phyloP scores from a whole-genome alignment of 2,329 filamentous ascomycete species.

The Basipetospora chlamydospora region DNA sequence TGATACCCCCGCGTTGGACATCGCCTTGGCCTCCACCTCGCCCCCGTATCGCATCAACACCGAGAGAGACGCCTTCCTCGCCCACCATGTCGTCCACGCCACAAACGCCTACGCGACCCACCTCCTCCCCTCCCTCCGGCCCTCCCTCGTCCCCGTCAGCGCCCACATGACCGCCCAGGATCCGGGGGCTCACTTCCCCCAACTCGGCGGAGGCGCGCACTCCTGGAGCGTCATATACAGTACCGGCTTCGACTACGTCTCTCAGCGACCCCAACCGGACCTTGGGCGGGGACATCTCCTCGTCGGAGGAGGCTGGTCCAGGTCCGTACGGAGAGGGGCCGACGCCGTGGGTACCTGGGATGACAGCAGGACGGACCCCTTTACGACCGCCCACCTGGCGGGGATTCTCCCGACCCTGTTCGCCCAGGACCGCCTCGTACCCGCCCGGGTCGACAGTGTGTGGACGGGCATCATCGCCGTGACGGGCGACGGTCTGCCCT shows the following conservation, averaged over 20 bases:
- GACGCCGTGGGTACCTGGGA: constrained; percentile 31
- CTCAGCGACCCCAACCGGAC: constrained; percentile 23
- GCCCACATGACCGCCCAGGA: constrained; percentile 36
- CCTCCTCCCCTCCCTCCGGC: constrained; percentile 32
- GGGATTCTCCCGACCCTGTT: constrained; percentile 29
- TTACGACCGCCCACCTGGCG: constrained; percentile 22
- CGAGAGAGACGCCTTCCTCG: constrained; percentile 24
- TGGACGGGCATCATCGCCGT: constrained; percentile 37
- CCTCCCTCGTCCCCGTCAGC: constrained; percentile 27
- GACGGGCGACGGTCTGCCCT: constrained; percentile 32
- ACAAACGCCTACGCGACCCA: constrained; percentile 40
- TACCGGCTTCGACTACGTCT: constrained; percentile 35
- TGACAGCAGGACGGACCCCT: constrained; percentile 25
- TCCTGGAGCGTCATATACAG: constrained; percentile 37
- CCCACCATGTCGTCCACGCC: constrained; percentile 39
- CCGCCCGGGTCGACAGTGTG: constrained; percentile 18
- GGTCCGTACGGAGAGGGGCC: constrained; percentile 24
- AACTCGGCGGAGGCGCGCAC: constrained; percentile 15
- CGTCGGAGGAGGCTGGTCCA: constrained; percentile 36
- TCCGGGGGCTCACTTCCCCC: constrained; percentile 21
- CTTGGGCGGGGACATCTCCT: constrained; percentile 29
- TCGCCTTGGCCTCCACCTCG: constrained; percentile 9
- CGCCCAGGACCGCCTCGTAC: constrained; percentile 20
- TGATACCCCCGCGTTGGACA: constrained; percentile 18
- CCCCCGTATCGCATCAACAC: constrained; percentile 29